These are phyloP conservation scores for Cadophora malorum DNA, from an alignment of 2,329 filamentous ascomycete genomes.

Conservation along the genomic window DNA sequence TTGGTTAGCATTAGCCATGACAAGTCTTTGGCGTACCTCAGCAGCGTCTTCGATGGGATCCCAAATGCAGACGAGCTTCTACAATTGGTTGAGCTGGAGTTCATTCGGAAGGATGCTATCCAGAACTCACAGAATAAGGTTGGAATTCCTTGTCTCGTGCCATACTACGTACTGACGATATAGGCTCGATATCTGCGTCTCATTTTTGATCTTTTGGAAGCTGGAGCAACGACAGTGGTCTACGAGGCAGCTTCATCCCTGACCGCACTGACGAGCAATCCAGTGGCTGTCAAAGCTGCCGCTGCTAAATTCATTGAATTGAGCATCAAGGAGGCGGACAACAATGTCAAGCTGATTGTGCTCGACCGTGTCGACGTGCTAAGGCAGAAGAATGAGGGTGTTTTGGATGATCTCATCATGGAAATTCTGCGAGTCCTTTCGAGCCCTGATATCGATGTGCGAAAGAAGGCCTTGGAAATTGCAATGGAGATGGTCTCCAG, in stretches of 20 bases:
- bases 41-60: constrained; percentile 88
- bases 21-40: constrained; percentile 86
- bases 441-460: constrained; percentile 94
- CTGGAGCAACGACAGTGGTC: constrained; percentile 89
- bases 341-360: constrained; percentile 99
- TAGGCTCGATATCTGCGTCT: constrained; percentile 88
- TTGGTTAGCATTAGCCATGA: constrained; percentile 92
- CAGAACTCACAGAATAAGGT: constrained; percentile 95
- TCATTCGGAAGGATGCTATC: constrained; percentile 96
- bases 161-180: constrained; percentile 41
- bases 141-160: constrained; percentile 37
- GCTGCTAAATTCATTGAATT: constrained; percentile 96
- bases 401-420: constrained; percentile 94
- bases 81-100: constrained; percentile 93
- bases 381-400: constrained; percentile 85
- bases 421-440: constrained; percentile 94
- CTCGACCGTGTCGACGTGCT: constrained; percentile 91
- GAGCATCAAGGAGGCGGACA: constrained; percentile 96
- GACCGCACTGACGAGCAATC: constrained; percentile 92
- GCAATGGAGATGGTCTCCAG: constrained; percentile 98
- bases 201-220: constrained; percentile 96
- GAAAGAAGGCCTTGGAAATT: constrained; percentile 87
- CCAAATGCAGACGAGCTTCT: constrained; percentile 93
- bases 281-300: constrained; percentile 95
- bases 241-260: constrained; percentile 97